Evolutionary conservation across 1,284 basidiomycete genomes (phyloP).

Genomic region (Fomitiporia mediterranea): DNA sequence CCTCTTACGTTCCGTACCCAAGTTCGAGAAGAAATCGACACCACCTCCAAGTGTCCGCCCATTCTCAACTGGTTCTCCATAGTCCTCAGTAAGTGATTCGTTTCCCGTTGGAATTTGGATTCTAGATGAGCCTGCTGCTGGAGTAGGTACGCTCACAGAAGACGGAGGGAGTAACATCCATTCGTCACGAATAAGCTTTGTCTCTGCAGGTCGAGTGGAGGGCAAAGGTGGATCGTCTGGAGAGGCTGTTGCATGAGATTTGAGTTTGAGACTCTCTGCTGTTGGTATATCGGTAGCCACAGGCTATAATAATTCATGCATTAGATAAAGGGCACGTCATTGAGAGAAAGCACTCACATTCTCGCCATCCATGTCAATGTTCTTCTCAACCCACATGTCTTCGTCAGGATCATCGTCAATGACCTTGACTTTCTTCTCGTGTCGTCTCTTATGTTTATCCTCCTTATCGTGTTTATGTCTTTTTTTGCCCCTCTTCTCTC

Average conservation of each 20-base stretch:
- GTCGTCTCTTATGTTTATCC: slow-evolving; percentile 31
- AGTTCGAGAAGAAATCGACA: slow-evolving; percentile 81
- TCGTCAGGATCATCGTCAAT: slow-evolving; percentile 67
- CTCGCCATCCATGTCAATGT: slow-evolving; percentile 74
- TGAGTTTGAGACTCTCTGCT: slow-evolving; percentile 65
- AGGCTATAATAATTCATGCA: slow-evolving; percentile 36
- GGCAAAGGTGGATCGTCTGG: slow-evolving; percentile 44
- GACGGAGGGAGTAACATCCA: slow-evolving; percentile 79
- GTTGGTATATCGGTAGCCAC: slow-evolving; percentile 76
- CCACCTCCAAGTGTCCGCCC: slow-evolving; percentile 46
- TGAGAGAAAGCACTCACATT: slow-evolving; percentile 44
- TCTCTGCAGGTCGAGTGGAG: slow-evolving; percentile 39
- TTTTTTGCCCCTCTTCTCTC: slow-evolving; percentile 44
- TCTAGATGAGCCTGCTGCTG: slow-evolving; percentile 23
- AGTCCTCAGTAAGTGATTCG: slow-evolving; percentile 63
- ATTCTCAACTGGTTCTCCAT: slow-evolving; percentile 53
- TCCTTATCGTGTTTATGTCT: slow-evolving; percentile 44
- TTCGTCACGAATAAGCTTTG: slow-evolving; percentile 66
- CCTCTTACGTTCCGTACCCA: slow-evolving; percentile 74
- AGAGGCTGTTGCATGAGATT: slow-evolving; percentile 46
- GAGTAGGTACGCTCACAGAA: slow-evolving; percentile 26
- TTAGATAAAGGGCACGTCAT: background rate
- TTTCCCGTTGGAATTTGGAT: slow-evolving; percentile 33
- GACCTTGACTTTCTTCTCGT: slow-evolving; percentile 39
- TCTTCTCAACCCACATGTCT: slow-evolving; percentile 85